Conservation (phyloP, 345 rosid species). For the Populus deltoides region DNA sequence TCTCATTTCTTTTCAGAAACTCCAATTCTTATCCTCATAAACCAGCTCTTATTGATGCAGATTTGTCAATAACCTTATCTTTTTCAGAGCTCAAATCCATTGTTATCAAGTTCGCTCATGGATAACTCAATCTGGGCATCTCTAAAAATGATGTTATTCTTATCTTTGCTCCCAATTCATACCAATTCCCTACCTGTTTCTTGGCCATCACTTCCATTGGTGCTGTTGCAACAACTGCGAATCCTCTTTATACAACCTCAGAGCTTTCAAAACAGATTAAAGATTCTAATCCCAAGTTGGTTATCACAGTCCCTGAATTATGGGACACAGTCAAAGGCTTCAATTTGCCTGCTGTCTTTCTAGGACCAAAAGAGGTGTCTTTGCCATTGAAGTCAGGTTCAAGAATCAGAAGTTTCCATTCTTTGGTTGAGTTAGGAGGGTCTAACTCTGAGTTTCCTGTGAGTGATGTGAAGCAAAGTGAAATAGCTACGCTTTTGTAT, state of each 20-base stretch:
- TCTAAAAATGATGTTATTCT: slow-evolving; percentile 55
- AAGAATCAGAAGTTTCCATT: neutral
- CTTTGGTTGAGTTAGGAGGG: neutral
- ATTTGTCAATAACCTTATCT: slow-evolving; percentile 44
- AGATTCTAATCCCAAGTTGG: slow-evolving; percentile 39
- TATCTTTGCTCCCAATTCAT: slow-evolving; percentile 69
- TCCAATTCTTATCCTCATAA: slow-evolving; percentile 46
- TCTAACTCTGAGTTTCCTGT: neutral
- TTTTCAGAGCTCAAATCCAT: slow-evolving; percentile 57
- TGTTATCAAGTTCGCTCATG: slow-evolving; percentile 54
- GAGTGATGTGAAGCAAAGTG: neutral
- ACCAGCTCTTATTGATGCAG: slow-evolving; percentile 63
- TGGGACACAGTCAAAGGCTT: neutral
- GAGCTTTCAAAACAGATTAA: slow-evolving; percentile 62
- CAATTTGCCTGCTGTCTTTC: neutral
- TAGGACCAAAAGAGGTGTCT: neutral
- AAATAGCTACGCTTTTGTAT: neutral
- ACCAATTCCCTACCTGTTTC: slow-evolving; percentile 64
- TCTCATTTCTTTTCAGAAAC: slow-evolving; percentile 57
- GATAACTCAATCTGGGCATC: slow-evolving; percentile 55
- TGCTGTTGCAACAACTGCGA: slow-evolving; percentile 61
- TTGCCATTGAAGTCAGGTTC: neutral
- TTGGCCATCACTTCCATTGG: slow-evolving; percentile 59
- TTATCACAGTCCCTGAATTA: neutral
- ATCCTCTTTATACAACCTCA: slow-evolving; percentile 51